Evolutionary conservation across 1,139 yeast species (phyloP).

Genomic region (Hyphopichia khmerensis): DNA sequence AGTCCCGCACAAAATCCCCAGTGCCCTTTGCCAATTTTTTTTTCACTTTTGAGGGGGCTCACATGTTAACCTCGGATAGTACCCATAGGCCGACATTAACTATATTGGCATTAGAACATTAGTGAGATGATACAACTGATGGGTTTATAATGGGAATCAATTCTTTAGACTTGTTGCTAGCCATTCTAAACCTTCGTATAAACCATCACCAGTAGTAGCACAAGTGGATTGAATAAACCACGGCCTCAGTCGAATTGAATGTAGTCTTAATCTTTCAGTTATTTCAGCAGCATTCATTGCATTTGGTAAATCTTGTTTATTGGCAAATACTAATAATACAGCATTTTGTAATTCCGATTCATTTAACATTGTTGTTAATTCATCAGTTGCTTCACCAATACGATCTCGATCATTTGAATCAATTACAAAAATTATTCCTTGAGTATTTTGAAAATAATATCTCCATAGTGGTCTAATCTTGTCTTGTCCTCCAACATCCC

Average conservation of each 20-base stretch:
- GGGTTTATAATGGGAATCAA: no score
- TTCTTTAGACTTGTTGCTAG: constrained; percentile 37
- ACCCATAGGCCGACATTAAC: no score
- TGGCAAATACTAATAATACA: constrained; percentile 40
- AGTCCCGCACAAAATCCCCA: no score
- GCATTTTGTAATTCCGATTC: constrained; percentile 46
- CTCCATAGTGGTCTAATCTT: constrained; percentile 46
- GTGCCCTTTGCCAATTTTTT: no score
- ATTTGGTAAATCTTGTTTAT: constrained; percentile 45
- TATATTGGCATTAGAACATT: no score
- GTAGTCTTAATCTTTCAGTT: constrained; percentile 43
- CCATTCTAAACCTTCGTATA: constrained; percentile 46
- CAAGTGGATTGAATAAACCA: constrained; percentile 46
- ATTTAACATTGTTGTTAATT: constrained; percentile 44
- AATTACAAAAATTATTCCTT: constrained; percentile 42
- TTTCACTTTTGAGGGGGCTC: no score
- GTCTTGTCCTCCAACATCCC: constrained; percentile 49
- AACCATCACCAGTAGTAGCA: constrained; percentile 45
- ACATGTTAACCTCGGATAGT: no score
- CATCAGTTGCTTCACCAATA: constrained; percentile 45
- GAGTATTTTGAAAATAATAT: constrained; percentile 44
- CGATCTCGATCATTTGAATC: constrained; percentile 47
- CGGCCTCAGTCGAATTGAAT: constrained; percentile 43
- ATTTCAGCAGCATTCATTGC: constrained; percentile 47
- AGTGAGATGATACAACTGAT: no score